Percentiles rank a stretch among this genome's conserved stretches.
These are phyloP conservation scores for Boletus hoseneyae DNA, from an alignment of 1,284 basidiomycete genomes.

Conservation along the genomic window DNA sequence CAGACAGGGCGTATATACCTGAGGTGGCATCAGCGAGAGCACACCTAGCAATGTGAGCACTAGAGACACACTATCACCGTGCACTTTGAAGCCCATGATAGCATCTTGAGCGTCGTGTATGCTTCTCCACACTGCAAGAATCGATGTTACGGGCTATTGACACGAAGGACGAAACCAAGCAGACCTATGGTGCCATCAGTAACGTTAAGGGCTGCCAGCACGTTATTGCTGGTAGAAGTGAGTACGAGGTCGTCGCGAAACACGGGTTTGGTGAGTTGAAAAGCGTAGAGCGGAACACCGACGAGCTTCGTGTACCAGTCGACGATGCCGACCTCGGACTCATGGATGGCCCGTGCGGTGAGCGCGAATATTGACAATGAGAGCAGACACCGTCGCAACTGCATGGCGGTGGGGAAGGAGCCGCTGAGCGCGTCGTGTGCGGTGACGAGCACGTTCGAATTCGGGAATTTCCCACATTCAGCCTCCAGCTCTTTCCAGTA, in stretches of 20 bases:
- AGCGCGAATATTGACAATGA: conserved; percentile 11
- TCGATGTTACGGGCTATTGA: conserved; percentile 8
- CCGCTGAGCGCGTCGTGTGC: conserved; percentile 1
- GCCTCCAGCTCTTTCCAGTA: background rate
- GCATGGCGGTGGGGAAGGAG: conserved; percentile 19
- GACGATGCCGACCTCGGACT: conserved; percentile 76
- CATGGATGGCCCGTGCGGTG: conserved; percentile 48
- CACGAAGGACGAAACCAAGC: conserved; percentile 1
- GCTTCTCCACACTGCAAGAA: conserved; percentile 73
- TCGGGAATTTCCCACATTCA: conserved; percentile 21
- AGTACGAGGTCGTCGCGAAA: conserved; percentile 60
- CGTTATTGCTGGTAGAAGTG: conserved; percentile 72
- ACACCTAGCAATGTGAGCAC: background rate
- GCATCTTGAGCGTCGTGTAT: conserved; percentile 64
- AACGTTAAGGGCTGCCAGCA: conserved; percentile 74
- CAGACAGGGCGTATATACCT: conserved; percentile 77
- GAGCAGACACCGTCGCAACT: conserved; percentile 15
- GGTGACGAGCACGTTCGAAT: background rate
- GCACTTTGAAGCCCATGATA: conserved; percentile 65
- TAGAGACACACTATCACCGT: conserved; percentile 52
- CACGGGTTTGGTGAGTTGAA: conserved; percentile 49
- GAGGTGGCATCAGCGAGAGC: conserved; percentile 5
- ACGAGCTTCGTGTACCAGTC: conserved; percentile 83
- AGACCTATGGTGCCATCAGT: conserved; percentile 71
- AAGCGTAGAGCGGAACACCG: conserved; percentile 61